A percentile compares a stretch with the other conserved stretches of the same genome.
These are phyloP conservation scores for Plantago lanceolata DNA, from an alignment of 305 asterid genomes.

Conservation along the genomic window DNA sequence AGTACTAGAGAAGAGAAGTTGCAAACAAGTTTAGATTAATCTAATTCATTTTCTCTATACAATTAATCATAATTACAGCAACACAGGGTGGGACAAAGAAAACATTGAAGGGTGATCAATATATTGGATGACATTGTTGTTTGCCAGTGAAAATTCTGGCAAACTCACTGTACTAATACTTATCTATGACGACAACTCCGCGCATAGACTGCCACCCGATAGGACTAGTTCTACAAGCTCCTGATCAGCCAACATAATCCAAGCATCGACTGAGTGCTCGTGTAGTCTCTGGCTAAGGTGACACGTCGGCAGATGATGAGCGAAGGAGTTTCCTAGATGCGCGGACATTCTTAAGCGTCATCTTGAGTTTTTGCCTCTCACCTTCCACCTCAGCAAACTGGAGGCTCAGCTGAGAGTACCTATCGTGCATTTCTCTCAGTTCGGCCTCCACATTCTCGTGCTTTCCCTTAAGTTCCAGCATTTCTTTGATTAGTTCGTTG, in stretches of 20 bases:
- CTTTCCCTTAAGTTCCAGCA: constrained; percentile 73
- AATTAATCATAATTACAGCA: not conserved
- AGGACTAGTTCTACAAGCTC: constrained; percentile 8
- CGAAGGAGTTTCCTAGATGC: constrained; percentile 45
- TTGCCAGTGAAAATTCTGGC: not conserved
- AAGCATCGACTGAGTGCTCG: not conserved
- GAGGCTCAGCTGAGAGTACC: constrained; percentile 89
- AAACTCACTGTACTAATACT: not conserved
- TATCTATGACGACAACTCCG: not conserved
- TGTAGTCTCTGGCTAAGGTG: constrained; percentile 29
- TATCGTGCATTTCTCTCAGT: constrained; percentile 80
- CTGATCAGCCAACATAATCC: constrained; percentile 1
- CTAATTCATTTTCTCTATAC: constrained; percentile 8
- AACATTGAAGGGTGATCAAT: not conserved
- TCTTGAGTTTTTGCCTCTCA: constrained; percentile 83
- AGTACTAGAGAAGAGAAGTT: too few relatives aligned
- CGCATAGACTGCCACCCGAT: not conserved
- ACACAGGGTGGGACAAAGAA: not conserved
- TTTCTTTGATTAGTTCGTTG: constrained; percentile 76
- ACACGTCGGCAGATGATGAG: constrained; percentile 39
- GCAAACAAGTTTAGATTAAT: not conserved
- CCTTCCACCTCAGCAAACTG: constrained; percentile 99
- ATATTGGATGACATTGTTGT: not conserved
- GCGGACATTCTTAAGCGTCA: constrained; percentile 73
- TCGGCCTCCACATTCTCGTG: constrained; percentile 66